Base-by-base conservation (phyloP, 192 early-diverging fungal genomes). In the Haplosporangium gracile region DNA sequence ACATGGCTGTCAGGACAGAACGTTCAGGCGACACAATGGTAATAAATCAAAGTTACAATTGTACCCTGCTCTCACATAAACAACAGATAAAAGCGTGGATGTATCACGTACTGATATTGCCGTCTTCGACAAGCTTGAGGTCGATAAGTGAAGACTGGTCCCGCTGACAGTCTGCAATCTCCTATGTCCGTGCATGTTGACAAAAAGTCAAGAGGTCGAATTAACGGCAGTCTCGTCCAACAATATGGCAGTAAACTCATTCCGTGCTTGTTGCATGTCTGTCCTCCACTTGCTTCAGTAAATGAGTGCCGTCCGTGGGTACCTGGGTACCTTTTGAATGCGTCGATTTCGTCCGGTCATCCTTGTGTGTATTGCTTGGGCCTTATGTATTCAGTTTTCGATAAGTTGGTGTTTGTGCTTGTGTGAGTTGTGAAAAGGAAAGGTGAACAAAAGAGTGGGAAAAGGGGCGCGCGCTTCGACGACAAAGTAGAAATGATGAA, bases 31-130 rank as follows among this genome's bases (percentile, higher is more conserved):
- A 60, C 57, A 16, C 15, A 57, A 40, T 24, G 42, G 65, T 51
- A 51, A 51, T 51, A 22, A 51, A 51, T 51, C 49, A 51, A 51
- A 51, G 3, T 51, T 51, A 70, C 2, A 36, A 36, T 36, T 51
- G 49, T 5, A 4, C 18, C 16, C 20, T 18, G 15, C 49, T 51
- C 49, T 51, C 49, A 51, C 34, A 39, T 18, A 16, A 34, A 24
- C 42, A 34, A 76, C 34, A 76, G 16, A 53, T 34, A 6, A 36
- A 2, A 6, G 13, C 15, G 32, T 55, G 34, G 24, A 2, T 40
- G 9, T 9, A 9, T 8, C 70, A 77, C 84, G n/a, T 86, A 86
- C 84, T 86, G 29, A 86, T 86, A 81, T 86, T 86, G 9, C 79
- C 72, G 53, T 86, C 84, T 47, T 86, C 84, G 5, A 83, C 77